Evolutionary conservation across 139 green algal species (phyloP), one percentile per base, ranked within the genome.

Genomic region (Zygnema circumcarinatum): DNA sequence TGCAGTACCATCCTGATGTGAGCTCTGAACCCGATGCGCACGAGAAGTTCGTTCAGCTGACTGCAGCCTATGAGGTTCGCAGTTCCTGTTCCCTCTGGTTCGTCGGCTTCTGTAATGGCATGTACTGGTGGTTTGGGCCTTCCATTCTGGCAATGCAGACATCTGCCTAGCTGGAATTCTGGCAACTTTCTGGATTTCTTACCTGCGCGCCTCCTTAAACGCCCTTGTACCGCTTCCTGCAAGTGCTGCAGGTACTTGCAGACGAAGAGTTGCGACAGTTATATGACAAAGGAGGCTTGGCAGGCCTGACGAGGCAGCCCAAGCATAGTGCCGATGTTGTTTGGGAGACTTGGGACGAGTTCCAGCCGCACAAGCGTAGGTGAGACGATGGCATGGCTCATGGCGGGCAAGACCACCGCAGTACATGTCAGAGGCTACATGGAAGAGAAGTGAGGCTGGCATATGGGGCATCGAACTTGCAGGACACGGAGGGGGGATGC

Each of bases 311-410:
- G 1, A 38, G 40, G 20, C 35, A n/a, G n/a, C 1, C 33, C 33
- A 31, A 39, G 32, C 39, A 47, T 32, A 42, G 35, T 36, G 81
- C 81, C 25, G 42, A 42, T 53, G 81, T 72, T 32, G 81, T 74
- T 20, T 87, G 54, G 54, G 81, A 87, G 47, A 81, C 36, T 42
- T 88, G 83, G 83, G 83, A 88, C 69, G 83, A 88, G 73, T 88
- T 88, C 31, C 31, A 83, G 73, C 72, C 83, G 0, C 53, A 72
- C 25, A 29, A 83, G 39, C 69, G 40, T 38, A 88, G 72, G 83
- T 88, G 39, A 73, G 83, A 2, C 11, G 2, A 62, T 25, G 7
- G 47, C 7, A 62, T 16, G 47, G 47, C 16, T 62, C 47, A 62
- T 7, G 47, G 7, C 7, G 7, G 7, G 47, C 7, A 62, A 7